Percentiles rank a stretch among this genome's conserved stretches.
Evolutionary conservation across 2,329 filamentous ascomycete species (phyloP).

Genomic region (Colletotrichum sp.): DNA sequence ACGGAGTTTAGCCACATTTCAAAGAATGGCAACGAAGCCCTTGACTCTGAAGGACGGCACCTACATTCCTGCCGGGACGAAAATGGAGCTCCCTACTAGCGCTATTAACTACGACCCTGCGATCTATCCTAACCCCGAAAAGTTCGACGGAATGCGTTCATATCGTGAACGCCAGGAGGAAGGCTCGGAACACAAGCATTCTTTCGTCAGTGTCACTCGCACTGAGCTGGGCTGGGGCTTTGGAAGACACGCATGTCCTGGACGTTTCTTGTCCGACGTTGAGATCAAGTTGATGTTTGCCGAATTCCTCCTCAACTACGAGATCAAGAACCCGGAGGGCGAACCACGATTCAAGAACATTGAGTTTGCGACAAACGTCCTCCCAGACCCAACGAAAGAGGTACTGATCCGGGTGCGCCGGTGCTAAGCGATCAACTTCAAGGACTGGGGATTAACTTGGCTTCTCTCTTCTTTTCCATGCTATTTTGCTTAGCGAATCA

Average conservation of each 20-base stretch:
- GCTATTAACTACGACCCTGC: slow-evolving; percentile 41
- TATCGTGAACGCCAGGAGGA: slow-evolving; percentile 41
- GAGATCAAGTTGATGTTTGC: slow-evolving; percentile 23
- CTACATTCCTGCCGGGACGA: slow-evolving; percentile 41
- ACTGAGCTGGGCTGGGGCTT: slow-evolving; percentile 13
- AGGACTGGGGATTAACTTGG: not conserved
- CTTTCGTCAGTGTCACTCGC: slow-evolving; percentile 41
- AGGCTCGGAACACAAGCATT: slow-evolving; percentile 29
- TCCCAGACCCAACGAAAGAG: not conserved
- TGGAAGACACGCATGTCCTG: slow-evolving; percentile 21
- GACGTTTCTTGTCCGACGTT: not conserved
- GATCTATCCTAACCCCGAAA: slow-evolving; percentile 41
- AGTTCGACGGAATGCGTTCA: slow-evolving; percentile 54
- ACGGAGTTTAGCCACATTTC: not conserved
- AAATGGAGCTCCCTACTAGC: slow-evolving; percentile 43
- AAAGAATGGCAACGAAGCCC: slow-evolving; percentile 45
- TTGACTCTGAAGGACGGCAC: slow-evolving; percentile 44
- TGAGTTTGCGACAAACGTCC: not conserved
- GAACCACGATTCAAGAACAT: slow-evolving; percentile 2
- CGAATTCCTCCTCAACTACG: slow-evolving; percentile 11
- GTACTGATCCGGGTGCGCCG: not conserved
- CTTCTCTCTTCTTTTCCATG: not conserved
- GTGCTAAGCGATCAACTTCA: slow-evolving; percentile 10
- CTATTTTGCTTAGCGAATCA: not conserved
- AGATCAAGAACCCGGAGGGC: slow-evolving; percentile 1